These are phyloP conservation scores for Brassica juncea DNA, from an alignment of 345 rosid genomes.

Conservation along the genomic window DNA sequence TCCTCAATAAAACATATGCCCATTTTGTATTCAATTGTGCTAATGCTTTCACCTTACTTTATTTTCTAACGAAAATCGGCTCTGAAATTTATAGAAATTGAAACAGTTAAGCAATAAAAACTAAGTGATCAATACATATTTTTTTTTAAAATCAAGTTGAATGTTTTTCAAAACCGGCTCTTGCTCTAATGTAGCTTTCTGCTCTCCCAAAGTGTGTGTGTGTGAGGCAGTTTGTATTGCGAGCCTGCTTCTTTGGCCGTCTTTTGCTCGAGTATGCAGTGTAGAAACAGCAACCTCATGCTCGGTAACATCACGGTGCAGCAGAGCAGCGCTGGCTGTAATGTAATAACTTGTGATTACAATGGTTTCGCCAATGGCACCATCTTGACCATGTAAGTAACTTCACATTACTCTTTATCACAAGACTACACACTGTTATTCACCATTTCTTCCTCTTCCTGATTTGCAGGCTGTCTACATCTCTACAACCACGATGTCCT, in stretches of 20 bases:
- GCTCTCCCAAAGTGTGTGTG: not conserved
- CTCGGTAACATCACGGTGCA: constrained; percentile 73
- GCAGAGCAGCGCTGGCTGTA: constrained; percentile 87
- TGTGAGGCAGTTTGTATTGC: constrained; percentile 73
- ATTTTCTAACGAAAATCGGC: not conserved
- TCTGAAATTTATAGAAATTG: no score
- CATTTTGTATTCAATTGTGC: not conserved
- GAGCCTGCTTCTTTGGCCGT: constrained; percentile 95
- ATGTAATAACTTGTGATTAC: constrained; percentile 77
- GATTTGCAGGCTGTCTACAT: constrained; percentile 60
- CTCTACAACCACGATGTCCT: constrained; percentile 92
- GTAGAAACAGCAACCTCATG: constrained; percentile 83
- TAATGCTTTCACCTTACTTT: not conserved
- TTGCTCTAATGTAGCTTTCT: no score
- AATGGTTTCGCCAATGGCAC: constrained; percentile 82
- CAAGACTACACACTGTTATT: not conserved
- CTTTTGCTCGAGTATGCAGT: constrained; percentile 98
- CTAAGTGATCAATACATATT: no score
- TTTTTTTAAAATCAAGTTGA: no score
- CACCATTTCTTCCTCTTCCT: not conserved
- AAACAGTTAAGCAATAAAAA: no score
- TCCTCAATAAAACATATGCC: not conserved
- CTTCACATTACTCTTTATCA: not conserved
- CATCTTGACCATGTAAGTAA: constrained; percentile 64
- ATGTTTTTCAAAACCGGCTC: no score